Conservation (phyloP, 495 filamentous ascomycete genomes). For the Neurospora cerealis region DNA sequence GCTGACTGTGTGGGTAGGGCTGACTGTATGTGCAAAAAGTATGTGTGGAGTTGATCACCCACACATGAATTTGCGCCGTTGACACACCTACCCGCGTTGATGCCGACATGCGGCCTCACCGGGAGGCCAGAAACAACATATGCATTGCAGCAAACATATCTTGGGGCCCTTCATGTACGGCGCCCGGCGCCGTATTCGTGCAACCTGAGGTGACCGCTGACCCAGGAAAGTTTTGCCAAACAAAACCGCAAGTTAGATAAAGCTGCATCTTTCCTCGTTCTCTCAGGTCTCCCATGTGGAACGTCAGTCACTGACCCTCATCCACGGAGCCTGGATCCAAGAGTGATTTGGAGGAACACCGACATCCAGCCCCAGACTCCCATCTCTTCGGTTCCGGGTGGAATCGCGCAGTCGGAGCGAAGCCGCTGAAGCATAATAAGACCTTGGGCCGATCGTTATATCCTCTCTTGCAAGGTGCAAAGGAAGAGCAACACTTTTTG, state of each 20-base stretch:
- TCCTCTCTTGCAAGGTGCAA: not conserved
- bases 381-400: not conserved
- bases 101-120: not conserved
- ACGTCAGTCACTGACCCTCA: not conserved
- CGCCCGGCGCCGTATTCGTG: not conserved
- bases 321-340: not conserved
- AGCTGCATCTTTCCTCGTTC: not conserved
- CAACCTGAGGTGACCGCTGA: not conserved
- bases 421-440: not conserved
- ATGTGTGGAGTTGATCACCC: not conserved
- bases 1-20: not conserved
- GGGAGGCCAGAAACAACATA: not conserved
- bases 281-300: not conserved
- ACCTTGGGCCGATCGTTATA: not conserved
- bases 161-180: not conserved
- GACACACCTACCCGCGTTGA: not conserved
- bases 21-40: not conserved
- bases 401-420: not conserved
- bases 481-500: not conserved
- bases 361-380: not conserved
- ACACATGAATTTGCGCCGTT: not conserved
- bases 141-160: not conserved
- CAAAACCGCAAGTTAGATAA: not conserved
- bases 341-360: not conserved
- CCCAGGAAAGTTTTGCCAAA: not conserved